Percentiles rank a stretch among this genome's conserved stretches.
Evolutionary conservation across 2,329 filamentous ascomycete species (phyloP).

Genomic region (Mariannaea sp.): DNA sequence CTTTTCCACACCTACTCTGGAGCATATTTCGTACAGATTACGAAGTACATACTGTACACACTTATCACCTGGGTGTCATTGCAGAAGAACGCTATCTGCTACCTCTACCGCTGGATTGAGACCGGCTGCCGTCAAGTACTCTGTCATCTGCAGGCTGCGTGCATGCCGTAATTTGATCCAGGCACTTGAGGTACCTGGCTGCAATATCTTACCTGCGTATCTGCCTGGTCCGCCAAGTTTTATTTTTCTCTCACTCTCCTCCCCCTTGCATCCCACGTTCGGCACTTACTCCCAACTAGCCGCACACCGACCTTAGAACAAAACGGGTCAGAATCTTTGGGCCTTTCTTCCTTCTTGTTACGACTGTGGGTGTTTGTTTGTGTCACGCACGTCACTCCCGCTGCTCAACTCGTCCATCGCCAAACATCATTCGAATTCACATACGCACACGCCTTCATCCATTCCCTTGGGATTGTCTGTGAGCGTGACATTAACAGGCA

Average conservation of each 20-base stretch:
- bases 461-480: neutral
- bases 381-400: slow-evolving; percentile 24
- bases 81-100: too few relatives aligned
- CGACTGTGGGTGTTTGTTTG: slow-evolving; percentile 8
- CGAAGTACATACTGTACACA: too few relatives aligned
- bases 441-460: slow-evolving; percentile 2
- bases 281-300: slow-evolving; percentile 8
- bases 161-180: too few relatives aligned
- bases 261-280: slow-evolving; percentile 14
- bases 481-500: slow-evolving; percentile 12
- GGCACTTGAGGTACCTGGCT: too few relatives aligned
- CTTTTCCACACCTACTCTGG: slow-evolving; percentile 6
- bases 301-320: slow-evolving; percentile 10
- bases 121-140: too few relatives aligned
- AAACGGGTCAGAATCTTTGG: slow-evolving; percentile 15
- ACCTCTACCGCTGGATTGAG: too few relatives aligned
- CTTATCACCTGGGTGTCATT: too few relatives aligned
- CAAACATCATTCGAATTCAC: too few relatives aligned
- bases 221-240: neutral
- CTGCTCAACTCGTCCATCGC: slow-evolving; percentile 15
- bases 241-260: neutral
- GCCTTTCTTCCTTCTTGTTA: neutral
- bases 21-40: too few relatives aligned
- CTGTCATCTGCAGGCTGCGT: too few relatives aligned
- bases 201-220: neutral